Percentiles rank a stretch among this genome's conserved stretches.
Evolutionary conservation across 805 yeast genomes (phyloP).

Genomic region (Starmerella khaoyaiensis): DNA sequence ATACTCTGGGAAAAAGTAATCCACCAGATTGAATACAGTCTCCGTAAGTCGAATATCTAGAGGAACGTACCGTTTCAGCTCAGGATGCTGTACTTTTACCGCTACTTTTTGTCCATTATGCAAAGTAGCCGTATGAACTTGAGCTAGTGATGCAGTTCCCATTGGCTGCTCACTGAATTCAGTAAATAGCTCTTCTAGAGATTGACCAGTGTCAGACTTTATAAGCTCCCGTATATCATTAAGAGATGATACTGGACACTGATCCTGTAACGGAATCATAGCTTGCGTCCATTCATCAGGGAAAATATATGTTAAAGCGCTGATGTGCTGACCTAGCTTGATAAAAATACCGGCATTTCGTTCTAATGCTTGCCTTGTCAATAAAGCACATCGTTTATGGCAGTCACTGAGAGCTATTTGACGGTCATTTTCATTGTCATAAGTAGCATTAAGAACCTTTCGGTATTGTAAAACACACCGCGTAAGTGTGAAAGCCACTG

Average conservation of each 20-base stretch:
- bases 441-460: slow-evolving; percentile 37
- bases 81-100: slow-evolving; percentile 89
- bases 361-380: slow-evolving; percentile 68
- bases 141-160: slow-evolving; percentile 94
- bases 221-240: slow-evolving; percentile 62
- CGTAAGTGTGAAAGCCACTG: slow-evolving; percentile 24
- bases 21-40: slow-evolving; percentile 59
- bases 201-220: slow-evolving; percentile 46
- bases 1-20: slow-evolving; percentile 78
- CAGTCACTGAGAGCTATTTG: slow-evolving; percentile 45
- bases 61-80: slow-evolving; percentile 76
- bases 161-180: slow-evolving; percentile 63
- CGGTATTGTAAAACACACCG: slow-evolving; percentile 64
- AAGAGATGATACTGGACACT: slow-evolving; percentile 68
- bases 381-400: slow-evolving; percentile 62
- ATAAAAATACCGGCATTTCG: slow-evolving; percentile 86
- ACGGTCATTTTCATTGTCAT: slow-evolving; percentile 36
- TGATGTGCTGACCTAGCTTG: slow-evolving; percentile 86
- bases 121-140: slow-evolving; percentile 71
- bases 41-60: slow-evolving; percentile 70
- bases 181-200: slow-evolving; percentile 49
- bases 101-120: slow-evolving; percentile 63
- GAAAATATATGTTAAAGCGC: slow-evolving; percentile 80
- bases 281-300: slow-evolving; percentile 94
- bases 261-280: slow-evolving; percentile 84